Evolutionary conservation across 2,329 filamentous ascomycete genomes (phyloP), one percentile per base, ranked within the genome.

Genomic region (Zymoseptoria passerinii): DNA sequence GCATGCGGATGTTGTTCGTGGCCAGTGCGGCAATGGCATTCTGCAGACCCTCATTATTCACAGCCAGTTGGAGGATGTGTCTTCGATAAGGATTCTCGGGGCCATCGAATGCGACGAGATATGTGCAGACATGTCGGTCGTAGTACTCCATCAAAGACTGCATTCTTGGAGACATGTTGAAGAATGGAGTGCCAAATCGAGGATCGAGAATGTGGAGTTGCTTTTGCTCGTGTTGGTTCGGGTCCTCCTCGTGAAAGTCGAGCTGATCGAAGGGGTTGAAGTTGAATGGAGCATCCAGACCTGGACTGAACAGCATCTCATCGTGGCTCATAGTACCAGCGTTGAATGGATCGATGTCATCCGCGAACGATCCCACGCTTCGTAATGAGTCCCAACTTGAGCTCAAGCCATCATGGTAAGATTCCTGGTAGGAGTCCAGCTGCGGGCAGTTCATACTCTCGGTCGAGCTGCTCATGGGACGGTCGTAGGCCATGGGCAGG

Each of bases 91-190:
- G 92, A 72, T 96, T 96, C 62, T 81, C 81, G 1, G 89, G 87
- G 9, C 86, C 86, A 71, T 97, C 92, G 72, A 96, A 91, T 65
- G 91, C 89, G 54, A 96, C 91, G 74, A 96, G 89, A 59, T 90
- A 90, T 4, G 90, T 89, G 65, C 91, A 94, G 76, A 97, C 92
- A 69, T 90, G 89, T 73, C 90, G 91, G 70, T 92, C 87, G 74
- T 95, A 96, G 74, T 96, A 96, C 71, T 95, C 88, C 78, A 96
- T 87, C 70, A 96, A 87, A 74, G 88, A 95, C 64, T 88, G 87
- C 77, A 95, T 87, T 70, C 90, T 88, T 59, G 87, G 84, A 61
- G 89, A 85, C 67, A 89, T 76, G 66, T 79, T 77, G 83, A 75
- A 70, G 80, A 81, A 73, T 5, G 70, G 68, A 35, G 61, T 68